A percentile compares a stretch with the other conserved stretches of the same genome.
These are phyloP conservation scores for Hymenochaete sp. DNA, from an alignment of 1,284 basidiomycete species.

Conservation along the genomic window DNA sequence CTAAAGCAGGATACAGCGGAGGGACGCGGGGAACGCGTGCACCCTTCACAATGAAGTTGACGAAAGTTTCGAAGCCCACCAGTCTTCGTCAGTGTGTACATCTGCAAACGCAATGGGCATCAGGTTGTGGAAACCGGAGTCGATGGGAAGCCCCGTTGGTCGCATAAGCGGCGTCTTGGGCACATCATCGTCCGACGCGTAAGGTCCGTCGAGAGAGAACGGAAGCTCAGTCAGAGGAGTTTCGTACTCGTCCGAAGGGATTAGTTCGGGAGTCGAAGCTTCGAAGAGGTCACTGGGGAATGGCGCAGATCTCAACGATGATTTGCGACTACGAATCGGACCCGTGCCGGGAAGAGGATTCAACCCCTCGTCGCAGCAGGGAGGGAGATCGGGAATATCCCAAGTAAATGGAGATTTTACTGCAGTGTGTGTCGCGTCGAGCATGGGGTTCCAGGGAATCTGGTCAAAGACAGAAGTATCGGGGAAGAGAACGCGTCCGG, in stretches of 20 bases:
- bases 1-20: not conserved
- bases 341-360: conserved; percentile 29
- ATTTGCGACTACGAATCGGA: conserved; percentile 48
- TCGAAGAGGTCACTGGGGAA: conserved; percentile 25
- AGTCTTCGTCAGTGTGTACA: conserved; percentile 11
- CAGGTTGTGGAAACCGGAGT: conserved; percentile 47
- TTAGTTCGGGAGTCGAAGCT: conserved; percentile 17
- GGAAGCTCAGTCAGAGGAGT: conserved; percentile 13
- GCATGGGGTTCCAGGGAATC: conserved; percentile 51
- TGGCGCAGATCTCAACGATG: conserved; percentile 41
- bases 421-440: conserved; percentile 33
- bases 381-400: conserved; percentile 49
- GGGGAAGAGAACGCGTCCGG: conserved; percentile 27
- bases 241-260: conserved; percentile 21
- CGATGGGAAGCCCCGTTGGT: conserved; percentile 33
- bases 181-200: conserved; percentile 18
- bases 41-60: conserved; percentile 4
- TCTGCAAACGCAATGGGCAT: conserved; percentile 39
- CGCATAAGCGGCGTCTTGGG: conserved; percentile 37
- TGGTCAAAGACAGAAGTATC: conserved; percentile 41
- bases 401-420: conserved; percentile 28
- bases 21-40: not conserved
- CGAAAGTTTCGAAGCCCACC: conserved; percentile 11
- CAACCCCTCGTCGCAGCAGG: conserved; percentile 23
- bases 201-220: conserved; percentile 7